phyloP scores from a whole-genome alignment of 1,284 basidiomycete species.

The Exsudoporus floridanus region DNA sequence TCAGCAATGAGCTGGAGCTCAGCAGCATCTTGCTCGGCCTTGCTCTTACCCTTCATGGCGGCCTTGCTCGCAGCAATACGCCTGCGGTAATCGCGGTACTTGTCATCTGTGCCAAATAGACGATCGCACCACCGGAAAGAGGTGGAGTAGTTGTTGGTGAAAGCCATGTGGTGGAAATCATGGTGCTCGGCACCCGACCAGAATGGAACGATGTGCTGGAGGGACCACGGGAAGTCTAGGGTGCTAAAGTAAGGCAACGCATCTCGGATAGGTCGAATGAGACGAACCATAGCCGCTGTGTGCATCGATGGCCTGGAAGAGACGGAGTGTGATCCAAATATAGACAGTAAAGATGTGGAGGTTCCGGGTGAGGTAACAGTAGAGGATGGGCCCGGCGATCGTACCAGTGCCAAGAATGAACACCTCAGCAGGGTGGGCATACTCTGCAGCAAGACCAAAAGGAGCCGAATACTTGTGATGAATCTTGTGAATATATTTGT shows the following conservation, averaged over 20 bases:
- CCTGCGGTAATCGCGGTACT: conserved; percentile 76
- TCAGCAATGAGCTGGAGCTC: conserved; percentile 62
- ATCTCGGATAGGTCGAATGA: not conserved
- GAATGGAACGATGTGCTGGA: conserved; percentile 92
- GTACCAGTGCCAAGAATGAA: conserved; percentile 89
- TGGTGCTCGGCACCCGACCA: conserved; percentile 99
- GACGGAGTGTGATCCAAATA: conserved; percentile 89
- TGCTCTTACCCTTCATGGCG: conserved; percentile 51
- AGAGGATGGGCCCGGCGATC: conserved; percentile 84
- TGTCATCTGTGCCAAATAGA: conserved; percentile 82
- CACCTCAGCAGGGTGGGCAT: conserved; percentile 93
- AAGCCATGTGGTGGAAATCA: conserved; percentile 94
- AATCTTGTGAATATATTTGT: conserved; percentile 98
- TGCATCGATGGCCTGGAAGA: conserved; percentile 97
- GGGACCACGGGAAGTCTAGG: conserved; percentile 93
- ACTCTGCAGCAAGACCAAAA: conserved; percentile 97
- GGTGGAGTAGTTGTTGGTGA: conserved; percentile 88
- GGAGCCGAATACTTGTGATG: conserved; percentile 98
- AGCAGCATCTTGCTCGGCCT: conserved; percentile 52
- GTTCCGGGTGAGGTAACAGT: conserved; percentile 70
- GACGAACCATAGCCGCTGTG: conserved; percentile 88
- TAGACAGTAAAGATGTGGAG: conserved; percentile 93
- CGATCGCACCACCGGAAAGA: conserved; percentile 93
- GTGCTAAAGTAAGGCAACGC: conserved; percentile 1
- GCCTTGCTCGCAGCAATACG: conserved; percentile 56